Evolutionary conservation across 2,329 filamentous ascomycete species (phyloP), one percentile per base, ranked within the genome.

Genomic region (Clonostachys byssicola): DNA sequence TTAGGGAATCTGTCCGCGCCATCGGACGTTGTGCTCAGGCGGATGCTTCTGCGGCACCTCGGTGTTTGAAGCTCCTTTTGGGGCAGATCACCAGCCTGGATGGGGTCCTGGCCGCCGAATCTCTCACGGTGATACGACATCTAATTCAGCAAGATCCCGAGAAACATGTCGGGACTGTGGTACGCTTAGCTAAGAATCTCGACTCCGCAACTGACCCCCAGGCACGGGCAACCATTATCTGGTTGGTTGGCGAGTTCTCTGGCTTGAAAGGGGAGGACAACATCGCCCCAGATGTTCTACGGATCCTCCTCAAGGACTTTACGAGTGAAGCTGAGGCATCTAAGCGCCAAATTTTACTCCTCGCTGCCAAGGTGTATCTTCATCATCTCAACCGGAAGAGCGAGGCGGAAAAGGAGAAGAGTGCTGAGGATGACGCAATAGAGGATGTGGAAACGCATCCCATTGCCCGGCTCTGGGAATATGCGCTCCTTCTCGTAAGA

Each of bases 361-460:
- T 99, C 4, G 94, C 89, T 7, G 92, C 94, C n/a, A 97, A 97
- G 61, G 91, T 97, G 2, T 97, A 97, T 61, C 77, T 97, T 14
- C 90, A 97, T 58, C 83, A 95, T 60, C 67, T 97, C 38, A 90
- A 90, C 59, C 77, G 80, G 50, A 75, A 81, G 59, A 70, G 73
- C 52, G 68, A 78, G 55, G 51, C 54, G 8, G 62, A 65, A 36
- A 63, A 65, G 44, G 65, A 66, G 20, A 58, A 63, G 5, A 60
- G 60, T 8, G 57, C 60, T 8, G 67, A 65, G 9, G 59, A 64
- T 5, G 58, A 64, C 42, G 40, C 57, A 2, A 52, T 58, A 1
- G 36, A 18, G 14, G 33, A 43, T 12, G 51, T 60, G 2, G 60
- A 69, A 43, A 53, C 60, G 6, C 85, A 96, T 56, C 81, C 87